Conservation (phyloP, 345 rosid genomes). For the Limnanthes douglasii region DNA sequence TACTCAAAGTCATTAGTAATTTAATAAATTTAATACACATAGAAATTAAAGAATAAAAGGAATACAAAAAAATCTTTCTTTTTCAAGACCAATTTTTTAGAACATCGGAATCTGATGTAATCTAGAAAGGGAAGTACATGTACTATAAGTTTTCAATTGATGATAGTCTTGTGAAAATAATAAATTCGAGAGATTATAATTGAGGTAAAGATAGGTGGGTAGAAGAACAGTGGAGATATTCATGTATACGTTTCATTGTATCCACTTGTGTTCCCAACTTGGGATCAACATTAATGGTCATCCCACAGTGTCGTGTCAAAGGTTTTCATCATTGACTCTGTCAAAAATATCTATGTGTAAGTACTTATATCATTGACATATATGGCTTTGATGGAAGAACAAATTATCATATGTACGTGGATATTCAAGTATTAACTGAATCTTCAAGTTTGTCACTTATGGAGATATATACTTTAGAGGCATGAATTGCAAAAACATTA, state of each 20-base stretch:
- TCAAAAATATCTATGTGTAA: conserved; percentile 45
- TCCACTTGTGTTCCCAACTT: conserved; percentile 67
- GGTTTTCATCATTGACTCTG: conserved; percentile 50
- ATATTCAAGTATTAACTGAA: conserved; percentile 37
- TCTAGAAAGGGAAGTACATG: conserved; percentile 64
- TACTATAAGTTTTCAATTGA: conserved; percentile 65
- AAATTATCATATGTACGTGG: conserved; percentile 36
- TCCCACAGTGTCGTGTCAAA: conserved; percentile 81
- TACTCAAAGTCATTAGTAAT: too few species aligned
- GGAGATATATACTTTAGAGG: conserved; percentile 65
- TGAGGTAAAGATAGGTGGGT: conserved; percentile 57
- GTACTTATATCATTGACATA: conserved; percentile 67
- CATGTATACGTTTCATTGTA: conserved; percentile 76
- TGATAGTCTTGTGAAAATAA: conserved; percentile 23
- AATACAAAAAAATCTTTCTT: too few species aligned
- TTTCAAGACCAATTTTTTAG: conserved; percentile 51
- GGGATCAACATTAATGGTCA: conserved; percentile 86
- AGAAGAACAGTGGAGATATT: conserved; percentile 50
- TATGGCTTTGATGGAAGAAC: conserved; percentile 72
- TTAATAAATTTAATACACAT: too few species aligned
- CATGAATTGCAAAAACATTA: conserved; percentile 68
- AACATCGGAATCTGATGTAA: conserved; percentile 41
- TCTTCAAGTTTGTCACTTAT: too few species aligned
- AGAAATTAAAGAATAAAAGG: too few species aligned
- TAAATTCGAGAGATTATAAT: conserved; percentile 35